Conservation (phyloP, 805 yeast genomes). For the Yamadazyma takamatsuzukensis region DNA sequence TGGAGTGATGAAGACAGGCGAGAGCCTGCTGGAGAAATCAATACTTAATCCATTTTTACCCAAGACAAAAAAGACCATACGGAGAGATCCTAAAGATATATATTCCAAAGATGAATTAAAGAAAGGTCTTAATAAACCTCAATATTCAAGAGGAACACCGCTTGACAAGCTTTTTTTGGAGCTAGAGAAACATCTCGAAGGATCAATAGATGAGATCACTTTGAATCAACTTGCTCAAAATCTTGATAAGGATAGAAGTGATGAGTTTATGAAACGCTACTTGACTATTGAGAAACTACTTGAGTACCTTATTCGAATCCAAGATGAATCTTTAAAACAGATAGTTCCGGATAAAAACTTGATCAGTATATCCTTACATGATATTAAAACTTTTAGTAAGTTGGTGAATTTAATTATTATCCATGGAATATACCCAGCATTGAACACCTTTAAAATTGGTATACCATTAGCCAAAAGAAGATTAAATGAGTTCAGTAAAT, state of each 20-base stretch:
- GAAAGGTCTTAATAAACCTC: conserved; percentile 33
- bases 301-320: conserved; percentile 35
- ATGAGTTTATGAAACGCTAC: conserved; percentile 9
- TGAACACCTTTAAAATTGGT: conserved; percentile 53
- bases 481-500: conserved; percentile 44
- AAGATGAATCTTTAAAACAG: conserved; percentile 28
- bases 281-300: conserved; percentile 30
- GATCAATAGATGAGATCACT: conserved; percentile 20
- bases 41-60: background rate
- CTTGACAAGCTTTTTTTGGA: conserved; percentile 31
- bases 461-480: conserved; percentile 62
- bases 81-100: conserved; percentile 28
- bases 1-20: background rate
- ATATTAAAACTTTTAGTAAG: conserved; percentile 69
- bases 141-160: conserved; percentile 25
- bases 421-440: conserved; percentile 66
- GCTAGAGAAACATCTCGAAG: conserved; percentile 23
- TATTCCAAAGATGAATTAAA: conserved; percentile 18
- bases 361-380: conserved; percentile 75
- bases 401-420: conserved; percentile 62
- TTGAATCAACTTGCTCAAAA: conserved; percentile 14
- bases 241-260: conserved; percentile 1
- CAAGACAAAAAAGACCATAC: conserved; percentile 25
- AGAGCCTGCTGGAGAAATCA: conserved; percentile 3
- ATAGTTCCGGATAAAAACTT: conserved; percentile 25